phyloP scores from a whole-genome alignment of 441 rosid genomes.

The Pelargonium australe region DNA sequence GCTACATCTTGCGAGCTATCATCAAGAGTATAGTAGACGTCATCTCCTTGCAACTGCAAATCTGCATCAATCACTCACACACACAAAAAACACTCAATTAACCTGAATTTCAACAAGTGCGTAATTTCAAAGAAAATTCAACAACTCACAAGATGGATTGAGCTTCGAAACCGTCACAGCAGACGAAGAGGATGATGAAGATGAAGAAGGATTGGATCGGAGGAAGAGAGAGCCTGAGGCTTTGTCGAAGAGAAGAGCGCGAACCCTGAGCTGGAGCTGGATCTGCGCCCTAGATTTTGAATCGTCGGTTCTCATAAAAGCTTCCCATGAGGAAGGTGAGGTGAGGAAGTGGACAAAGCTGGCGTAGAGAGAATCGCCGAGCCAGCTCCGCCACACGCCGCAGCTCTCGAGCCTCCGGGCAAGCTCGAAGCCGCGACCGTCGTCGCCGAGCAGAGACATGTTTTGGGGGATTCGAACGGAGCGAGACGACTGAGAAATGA shows the following conservation, averaged over 20 bases:
- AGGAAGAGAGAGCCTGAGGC: conserved; percentile 44
- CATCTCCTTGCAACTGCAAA: conserved; percentile 79
- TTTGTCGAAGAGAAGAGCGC: conserved; percentile 80
- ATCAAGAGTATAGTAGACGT: conserved; percentile 69
- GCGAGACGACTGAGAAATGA: background rate
- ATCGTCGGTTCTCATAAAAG: conserved; percentile 63
- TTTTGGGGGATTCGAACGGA: too few species aligned
- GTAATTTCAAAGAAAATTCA: background rate
- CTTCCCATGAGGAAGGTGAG: conserved; percentile 63
- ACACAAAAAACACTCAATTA: background rate
- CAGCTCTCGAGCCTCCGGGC: conserved; percentile 58
- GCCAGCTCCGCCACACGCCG: conserved; percentile 79
- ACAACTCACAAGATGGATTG: conserved; percentile 46
- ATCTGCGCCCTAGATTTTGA: conserved; percentile 65
- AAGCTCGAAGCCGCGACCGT: conserved; percentile 75
- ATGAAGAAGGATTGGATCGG: background rate
- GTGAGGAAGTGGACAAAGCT: conserved; percentile 48
- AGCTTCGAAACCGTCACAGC: conserved; percentile 52
- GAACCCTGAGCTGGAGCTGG: conserved; percentile 78
- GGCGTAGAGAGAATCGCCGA: conserved; percentile 60
- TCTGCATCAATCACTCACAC: conserved; percentile 26
- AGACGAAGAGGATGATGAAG: conserved; percentile 29
- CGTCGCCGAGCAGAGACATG: conserved; percentile 83
- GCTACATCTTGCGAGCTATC: conserved; percentile 36
- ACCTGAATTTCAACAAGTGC: background rate